Conservation (phyloP, 345 rosid genomes). For the Eucalyptus curtisii region DNA sequence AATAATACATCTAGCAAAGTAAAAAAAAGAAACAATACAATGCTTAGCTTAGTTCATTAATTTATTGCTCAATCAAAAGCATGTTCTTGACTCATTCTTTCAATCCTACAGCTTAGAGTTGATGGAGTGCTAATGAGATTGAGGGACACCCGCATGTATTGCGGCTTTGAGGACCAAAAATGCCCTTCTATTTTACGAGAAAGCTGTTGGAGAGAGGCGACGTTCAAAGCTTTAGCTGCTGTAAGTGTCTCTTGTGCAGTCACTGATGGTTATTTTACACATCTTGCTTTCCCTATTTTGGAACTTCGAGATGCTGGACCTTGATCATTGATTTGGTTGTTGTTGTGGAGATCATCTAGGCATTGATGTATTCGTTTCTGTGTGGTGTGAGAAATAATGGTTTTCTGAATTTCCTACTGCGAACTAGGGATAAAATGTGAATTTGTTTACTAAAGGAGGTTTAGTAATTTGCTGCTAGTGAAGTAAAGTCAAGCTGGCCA, state of each 20-base stretch:
- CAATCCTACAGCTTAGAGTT: constrained; percentile 68
- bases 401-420: neutral
- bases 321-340: neutral
- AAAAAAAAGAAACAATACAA: neutral
- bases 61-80: neutral
- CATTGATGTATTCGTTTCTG: neutral
- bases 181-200: constrained; percentile 64
- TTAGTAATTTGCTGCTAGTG: neutral
- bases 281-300: neutral
- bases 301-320: neutral
- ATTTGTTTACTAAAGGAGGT: neutral
- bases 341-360: neutral
- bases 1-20: neutral
- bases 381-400: neutral
- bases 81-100: neutral
- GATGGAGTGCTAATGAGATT: constrained; percentile 95
- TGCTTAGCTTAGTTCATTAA: neutral
- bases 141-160: constrained; percentile 89
- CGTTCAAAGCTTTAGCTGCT: constrained; percentile 57
- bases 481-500: neutral
- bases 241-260: constrained; percentile 22
- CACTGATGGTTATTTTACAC: neutral
- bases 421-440: neutral
- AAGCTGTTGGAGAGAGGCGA: constrained; percentile 90
- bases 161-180: constrained; percentile 33